Evolutionary conservation across 805 yeast species (phyloP).

Genomic region (Ascoidea tarda): DNA sequence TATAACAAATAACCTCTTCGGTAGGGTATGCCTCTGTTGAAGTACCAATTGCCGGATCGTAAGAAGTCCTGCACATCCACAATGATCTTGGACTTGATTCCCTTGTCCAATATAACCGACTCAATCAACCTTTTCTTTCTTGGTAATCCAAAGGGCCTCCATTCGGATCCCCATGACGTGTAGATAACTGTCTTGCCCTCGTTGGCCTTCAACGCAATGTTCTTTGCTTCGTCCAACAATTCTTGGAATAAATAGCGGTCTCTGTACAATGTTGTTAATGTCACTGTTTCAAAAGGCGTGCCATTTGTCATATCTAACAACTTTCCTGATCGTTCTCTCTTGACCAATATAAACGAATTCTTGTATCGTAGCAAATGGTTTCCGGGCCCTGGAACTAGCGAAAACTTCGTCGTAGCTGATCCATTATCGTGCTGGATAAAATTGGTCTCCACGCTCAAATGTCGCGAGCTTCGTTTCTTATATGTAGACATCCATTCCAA

Average conservation of each 20-base stretch:
- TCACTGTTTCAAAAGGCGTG: conserved; percentile 93
- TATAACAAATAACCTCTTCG: conserved; percentile 86
- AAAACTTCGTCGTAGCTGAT: conserved; percentile 71
- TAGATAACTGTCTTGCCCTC: conserved; percentile 91
- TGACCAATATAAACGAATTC: conserved; percentile 80
- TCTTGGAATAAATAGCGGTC: conserved; percentile 61
- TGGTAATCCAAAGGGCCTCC: conserved; percentile 97
- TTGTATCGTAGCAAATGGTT: conserved; percentile 75
- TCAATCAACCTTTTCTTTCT: conserved; percentile 73
- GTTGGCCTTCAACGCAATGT: conserved; percentile 62
- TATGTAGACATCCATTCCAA: conserved; percentile 89
- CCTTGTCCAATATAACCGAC: conserved; percentile 74
- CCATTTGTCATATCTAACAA: conserved; percentile 83
- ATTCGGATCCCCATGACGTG: conserved; percentile 96
- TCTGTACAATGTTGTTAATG: conserved; percentile 75
- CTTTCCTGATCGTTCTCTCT: conserved; percentile 82
- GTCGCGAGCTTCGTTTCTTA: conserved; percentile 64
- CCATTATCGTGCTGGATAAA: conserved; percentile 88
- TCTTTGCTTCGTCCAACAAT: conserved; percentile 71
- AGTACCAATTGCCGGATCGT: conserved; percentile 77
- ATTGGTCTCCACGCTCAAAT: conserved; percentile 79
- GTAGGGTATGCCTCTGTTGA: conserved; percentile 93
- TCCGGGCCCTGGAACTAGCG: conserved; percentile 96
- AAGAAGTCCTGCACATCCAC: conserved; percentile 72
- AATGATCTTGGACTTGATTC: conserved; percentile 51